phyloP scores from a whole-genome alignment of 169 alveolate genomes.

The Cryptosporidium viatorum region DNA sequence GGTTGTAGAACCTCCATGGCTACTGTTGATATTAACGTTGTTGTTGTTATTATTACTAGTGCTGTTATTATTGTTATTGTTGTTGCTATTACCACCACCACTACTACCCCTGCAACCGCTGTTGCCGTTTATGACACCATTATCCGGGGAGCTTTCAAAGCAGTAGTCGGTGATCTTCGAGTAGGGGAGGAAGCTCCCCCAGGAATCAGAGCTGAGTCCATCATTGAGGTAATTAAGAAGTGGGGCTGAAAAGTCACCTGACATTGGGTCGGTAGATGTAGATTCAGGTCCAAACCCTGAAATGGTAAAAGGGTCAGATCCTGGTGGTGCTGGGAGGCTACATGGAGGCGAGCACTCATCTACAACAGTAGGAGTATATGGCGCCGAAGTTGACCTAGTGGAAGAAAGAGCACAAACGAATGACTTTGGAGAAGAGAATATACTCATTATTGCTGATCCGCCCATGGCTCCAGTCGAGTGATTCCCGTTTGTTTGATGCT shows the following conservation, averaged over 20 bases:
- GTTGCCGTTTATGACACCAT: not conserved
- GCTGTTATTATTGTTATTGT: not conserved
- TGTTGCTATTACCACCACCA: not conserved
- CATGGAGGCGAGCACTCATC: constrained; percentile 70
- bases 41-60: not conserved
- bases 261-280: constrained; percentile 22
- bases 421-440: constrained; percentile 64
- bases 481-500: not conserved
- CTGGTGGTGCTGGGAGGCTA: constrained; percentile 64
- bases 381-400: constrained; percentile 58
- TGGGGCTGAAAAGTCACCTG: constrained; percentile 61
- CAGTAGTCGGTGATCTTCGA: constrained; percentile 60
- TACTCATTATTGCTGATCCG: constrained; percentile 26
- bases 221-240: constrained; percentile 62
- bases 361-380: constrained; percentile 55
- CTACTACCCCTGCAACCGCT: not conserved
- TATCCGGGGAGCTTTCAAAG: constrained; percentile 21
- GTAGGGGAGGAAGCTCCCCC: constrained; percentile 69
- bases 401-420: constrained; percentile 58
- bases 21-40: no score
- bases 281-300: constrained; percentile 50
- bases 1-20: not conserved
- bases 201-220: constrained; percentile 50
- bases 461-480: not conserved
- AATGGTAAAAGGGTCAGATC: constrained; percentile 59